phyloP scores from a whole-genome alignment of 305 asterid species.

The Plantago lanceolata region DNA sequence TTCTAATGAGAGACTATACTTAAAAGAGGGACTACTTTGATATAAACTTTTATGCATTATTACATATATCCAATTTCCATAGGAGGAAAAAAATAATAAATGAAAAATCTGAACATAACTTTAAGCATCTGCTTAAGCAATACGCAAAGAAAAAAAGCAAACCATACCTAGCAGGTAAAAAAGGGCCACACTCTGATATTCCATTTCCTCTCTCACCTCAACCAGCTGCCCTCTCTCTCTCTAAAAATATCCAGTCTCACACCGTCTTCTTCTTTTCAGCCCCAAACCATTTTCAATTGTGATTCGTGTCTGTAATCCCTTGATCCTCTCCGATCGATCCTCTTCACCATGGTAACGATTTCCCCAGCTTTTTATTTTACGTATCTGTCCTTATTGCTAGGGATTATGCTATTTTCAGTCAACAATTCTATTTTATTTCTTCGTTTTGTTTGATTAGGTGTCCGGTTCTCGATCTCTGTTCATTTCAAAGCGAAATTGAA shows the following conservation, averaged over 20 bases:
- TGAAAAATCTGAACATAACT: too few relatives aligned
- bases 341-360: slow-evolving; percentile 37
- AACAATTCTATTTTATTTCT: neutral
- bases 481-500: neutral
- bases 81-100: too few relatives aligned
- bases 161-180: neutral
- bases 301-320: slow-evolving; percentile 20
- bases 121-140: neutral
- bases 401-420: neutral
- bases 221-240: slow-evolving; percentile 7
- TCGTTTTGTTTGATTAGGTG: neutral
- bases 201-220: neutral
- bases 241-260: slow-evolving; percentile 18
- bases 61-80: too few relatives aligned
- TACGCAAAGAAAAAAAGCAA: slow-evolving; percentile 15
- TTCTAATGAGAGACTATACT: too few relatives aligned
- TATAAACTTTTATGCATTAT: too few relatives aligned
- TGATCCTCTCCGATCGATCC: slow-evolving; percentile 39
- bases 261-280: slow-evolving; percentile 21
- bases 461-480: slow-evolving; percentile 24
- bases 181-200: neutral
- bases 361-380: neutral
- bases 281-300: slow-evolving; percentile 28
- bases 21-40: too few relatives aligned
- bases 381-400: neutral